These are phyloP conservation scores for Chlamydomonas urium DNA, from an alignment of 139 green algal genomes.

Conservation along the genomic window DNA sequence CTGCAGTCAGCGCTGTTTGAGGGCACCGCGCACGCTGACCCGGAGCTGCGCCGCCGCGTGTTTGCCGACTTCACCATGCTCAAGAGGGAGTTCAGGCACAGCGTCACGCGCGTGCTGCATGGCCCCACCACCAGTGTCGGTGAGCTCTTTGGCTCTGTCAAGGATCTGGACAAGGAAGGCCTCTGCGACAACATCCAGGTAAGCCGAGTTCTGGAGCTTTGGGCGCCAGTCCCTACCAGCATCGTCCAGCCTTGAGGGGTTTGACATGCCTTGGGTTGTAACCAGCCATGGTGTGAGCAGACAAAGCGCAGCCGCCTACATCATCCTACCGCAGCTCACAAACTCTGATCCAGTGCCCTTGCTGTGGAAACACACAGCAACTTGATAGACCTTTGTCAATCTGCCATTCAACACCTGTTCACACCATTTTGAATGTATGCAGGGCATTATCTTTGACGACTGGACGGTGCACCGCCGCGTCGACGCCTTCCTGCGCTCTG, in stretches of 20 bases:
- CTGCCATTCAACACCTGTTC: too few species aligned
- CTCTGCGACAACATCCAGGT: background rate
- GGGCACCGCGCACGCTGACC: background rate
- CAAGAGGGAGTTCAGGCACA: slow-evolving; percentile 22
- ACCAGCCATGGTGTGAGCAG: too few species aligned
- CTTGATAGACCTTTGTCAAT: too few species aligned
- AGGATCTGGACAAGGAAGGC: slow-evolving; percentile 8
- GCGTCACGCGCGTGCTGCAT: slow-evolving; percentile 13
- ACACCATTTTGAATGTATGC: slow-evolving; percentile 16
- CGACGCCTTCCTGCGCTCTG: slow-evolving; percentile 18
- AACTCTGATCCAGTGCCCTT: too few species aligned
- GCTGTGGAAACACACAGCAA: too few species aligned
- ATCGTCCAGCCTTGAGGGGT: too few species aligned
- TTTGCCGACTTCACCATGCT: slow-evolving; percentile 23
- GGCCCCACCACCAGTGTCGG: slow-evolving; percentile 6
- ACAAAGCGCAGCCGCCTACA: too few species aligned
- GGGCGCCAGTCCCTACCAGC: too few species aligned
- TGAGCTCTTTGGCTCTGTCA: slow-evolving; percentile 20
- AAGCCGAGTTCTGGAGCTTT: too few species aligned
- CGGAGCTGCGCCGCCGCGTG: slow-evolving; percentile 1
- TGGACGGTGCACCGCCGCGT: slow-evolving; percentile 23
- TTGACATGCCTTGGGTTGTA: too few species aligned
- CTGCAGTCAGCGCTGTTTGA: slow-evolving; percentile 14
- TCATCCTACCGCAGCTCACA: too few species aligned
- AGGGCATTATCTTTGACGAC: slow-evolving; percentile 29